Conservation (phyloP, 257 asterid species). For the Coffea eugenioides region DNA sequence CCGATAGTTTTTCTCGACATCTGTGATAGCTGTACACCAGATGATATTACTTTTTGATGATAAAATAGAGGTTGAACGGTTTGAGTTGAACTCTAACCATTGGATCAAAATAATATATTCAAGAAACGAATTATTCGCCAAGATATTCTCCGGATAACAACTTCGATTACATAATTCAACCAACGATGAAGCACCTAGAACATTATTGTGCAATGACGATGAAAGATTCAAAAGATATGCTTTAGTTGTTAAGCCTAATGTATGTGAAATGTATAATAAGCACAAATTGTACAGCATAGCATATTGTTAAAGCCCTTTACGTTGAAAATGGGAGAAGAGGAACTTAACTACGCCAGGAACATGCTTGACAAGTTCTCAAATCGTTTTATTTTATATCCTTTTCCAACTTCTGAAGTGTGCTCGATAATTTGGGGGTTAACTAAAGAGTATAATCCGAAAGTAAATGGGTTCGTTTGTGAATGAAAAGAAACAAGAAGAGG, state of each 20-base stretch:
- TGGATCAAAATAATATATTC: no score
- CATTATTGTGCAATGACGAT: neutral
- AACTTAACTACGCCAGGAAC: neutral
- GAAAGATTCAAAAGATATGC: neutral
- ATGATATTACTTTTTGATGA: neutral
- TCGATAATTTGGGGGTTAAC: neutral
- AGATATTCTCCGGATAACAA: neutral
- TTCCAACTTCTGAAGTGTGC: neutral
- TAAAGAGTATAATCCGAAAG: neutral
- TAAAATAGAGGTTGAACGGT: neutral
- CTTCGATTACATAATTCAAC: neutral
- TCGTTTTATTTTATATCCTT: neutral
- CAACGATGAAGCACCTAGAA: neutral
- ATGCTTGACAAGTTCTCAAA: constrained; percentile 5
- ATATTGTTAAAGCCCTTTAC: neutral
- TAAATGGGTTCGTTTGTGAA: neutral
- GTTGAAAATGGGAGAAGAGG: neutral
- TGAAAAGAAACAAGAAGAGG: constrained; percentile 1
- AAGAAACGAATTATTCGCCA: no score
- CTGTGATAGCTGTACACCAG: neutral
- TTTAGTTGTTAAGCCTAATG: neutral
- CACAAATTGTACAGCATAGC: neutral
- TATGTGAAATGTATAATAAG: no score
- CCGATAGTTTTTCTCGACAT: neutral
- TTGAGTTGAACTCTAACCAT: neutral